Evolutionary conservation across 306 rosid species (phyloP).

Genomic region (Vigna hirtella): DNA sequence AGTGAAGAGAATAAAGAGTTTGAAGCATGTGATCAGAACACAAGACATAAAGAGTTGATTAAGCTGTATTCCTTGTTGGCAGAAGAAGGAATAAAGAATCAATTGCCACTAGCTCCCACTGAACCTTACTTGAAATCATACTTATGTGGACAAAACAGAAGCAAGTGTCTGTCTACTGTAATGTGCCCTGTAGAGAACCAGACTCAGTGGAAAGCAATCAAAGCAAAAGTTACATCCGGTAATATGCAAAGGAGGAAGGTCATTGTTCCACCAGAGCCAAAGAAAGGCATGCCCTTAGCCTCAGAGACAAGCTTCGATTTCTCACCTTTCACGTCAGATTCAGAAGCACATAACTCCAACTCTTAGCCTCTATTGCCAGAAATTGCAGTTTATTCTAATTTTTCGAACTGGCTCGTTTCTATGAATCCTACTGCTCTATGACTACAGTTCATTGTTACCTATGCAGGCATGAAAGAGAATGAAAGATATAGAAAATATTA

Average conservation of each 20-base stretch:
- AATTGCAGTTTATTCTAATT: constrained; percentile 68
- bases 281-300: not conserved
- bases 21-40: constrained; percentile 26
- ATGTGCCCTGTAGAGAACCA: constrained; percentile 49
- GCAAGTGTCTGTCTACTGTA: constrained; percentile 56
- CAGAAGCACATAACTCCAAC: constrained; percentile 51
- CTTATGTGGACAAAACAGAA: constrained; percentile 28
- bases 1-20: not conserved
- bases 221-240: not conserved
- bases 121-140: constrained; percentile 58
- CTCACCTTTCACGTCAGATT: constrained; percentile 40
- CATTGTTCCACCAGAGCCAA: not conserved
- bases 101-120: not conserved
- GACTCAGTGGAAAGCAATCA: constrained; percentile 3
- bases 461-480: constrained; percentile 19
- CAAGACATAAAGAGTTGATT: constrained; percentile 22
- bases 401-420: constrained; percentile 74
- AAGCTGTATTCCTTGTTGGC: not conserved
- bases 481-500: not conserved
- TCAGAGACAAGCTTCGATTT: constrained; percentile 43
- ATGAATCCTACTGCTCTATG: constrained; percentile 43
- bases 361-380: constrained; percentile 66
- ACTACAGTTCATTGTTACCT: constrained; percentile 48
- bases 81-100: constrained; percentile 41
- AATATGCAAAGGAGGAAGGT: not conserved